Evolutionary conservation across 1,139 yeast species (phyloP), one percentile per base, ranked within the genome.

Genomic region (Geotrichum cucujoidarum): DNA sequence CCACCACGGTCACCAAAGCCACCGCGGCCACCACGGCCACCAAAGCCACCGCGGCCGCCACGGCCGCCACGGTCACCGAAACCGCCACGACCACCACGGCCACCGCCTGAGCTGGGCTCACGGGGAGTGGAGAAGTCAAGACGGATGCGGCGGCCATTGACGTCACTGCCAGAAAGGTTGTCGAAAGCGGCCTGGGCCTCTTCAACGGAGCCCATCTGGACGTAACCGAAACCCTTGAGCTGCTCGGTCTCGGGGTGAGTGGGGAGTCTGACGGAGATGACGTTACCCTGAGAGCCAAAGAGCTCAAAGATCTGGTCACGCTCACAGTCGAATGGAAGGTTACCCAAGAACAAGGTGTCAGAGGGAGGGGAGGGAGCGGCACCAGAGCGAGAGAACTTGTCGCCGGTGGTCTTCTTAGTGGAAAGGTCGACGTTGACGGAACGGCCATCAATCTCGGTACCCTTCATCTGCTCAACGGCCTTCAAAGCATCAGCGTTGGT

Each of bases 221-320:
- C 95, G 72, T 92, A 92, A 59, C 97, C 98, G 74, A 92, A 92
- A 59, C 98, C 98, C 80, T 92, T 92, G 70, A 95, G 95, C 74
- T 90, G 97, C 69, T 89, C 95, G 58, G 97, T 89, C 71, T 90
- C 97, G 65, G 96, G 97, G 73, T 90, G 95, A 44, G 97, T 90
- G 70, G 98, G 98, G 61, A 92, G 75, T 76, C 98, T 83, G 62
- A 90, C 90, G 53, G 95, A 85, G 52, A 88, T 72, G 54, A 92
- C 86, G 57, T 75, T 76, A 67, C 97, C 97, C 70, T 78, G 76
- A 63, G 77, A 79, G 59, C 84, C 80, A 64, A 92, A 92, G 40
- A 80, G 67, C 60, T 77, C 79, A 70, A 76, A 83, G 59, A 92
- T 74, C 55, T 71, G 73, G 67, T 89, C 96, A 72, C 89, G 82